These are phyloP conservation scores for Pichia cactophila DNA, from an alignment of 1,139 yeast species.

Conservation along the genomic window DNA sequence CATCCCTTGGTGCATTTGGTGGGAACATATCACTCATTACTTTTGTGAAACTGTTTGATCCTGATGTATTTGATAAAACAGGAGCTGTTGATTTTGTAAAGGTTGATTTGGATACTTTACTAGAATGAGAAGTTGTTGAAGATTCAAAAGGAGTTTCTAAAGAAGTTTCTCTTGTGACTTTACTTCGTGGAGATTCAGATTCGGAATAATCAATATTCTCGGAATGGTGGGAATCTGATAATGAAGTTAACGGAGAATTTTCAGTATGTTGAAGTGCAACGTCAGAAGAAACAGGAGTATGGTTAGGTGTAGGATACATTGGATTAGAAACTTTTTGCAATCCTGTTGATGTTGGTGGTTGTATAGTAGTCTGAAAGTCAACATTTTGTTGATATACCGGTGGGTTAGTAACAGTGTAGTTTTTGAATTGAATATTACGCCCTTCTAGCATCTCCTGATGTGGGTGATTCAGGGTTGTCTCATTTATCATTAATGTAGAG, in stretches of 20 bases:
- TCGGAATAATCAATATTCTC: background rate
- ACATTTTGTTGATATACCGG: slow-evolving; percentile 4
- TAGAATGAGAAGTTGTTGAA: background rate
- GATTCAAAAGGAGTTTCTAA: background rate
- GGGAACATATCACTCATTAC: slow-evolving; percentile 3
- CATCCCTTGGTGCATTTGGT: slow-evolving; percentile 8
- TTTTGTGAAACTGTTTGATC: background rate
- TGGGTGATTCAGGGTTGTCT: background rate
- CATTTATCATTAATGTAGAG: background rate
- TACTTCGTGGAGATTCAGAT: slow-evolving; percentile 1
- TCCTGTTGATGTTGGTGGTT: background rate
- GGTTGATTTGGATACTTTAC: background rate
- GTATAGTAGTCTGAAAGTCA: background rate
- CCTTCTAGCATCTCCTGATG: background rate
- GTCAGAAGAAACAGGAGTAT: slow-evolving; percentile 2
- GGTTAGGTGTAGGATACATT: slow-evolving; percentile 9
- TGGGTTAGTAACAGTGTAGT: slow-evolving; percentile 10
- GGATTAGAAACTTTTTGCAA: background rate
- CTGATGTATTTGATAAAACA: background rate
- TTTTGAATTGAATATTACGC: slow-evolving; percentile 6
- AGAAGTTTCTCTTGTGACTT: background rate
- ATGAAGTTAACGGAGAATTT: background rate
- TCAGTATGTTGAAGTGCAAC: background rate
- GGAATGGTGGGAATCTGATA: background rate
- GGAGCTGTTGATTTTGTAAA: background rate